Conservation (phyloP, 768 basidiomycete species). For the Clathrus columnatus region DNA sequence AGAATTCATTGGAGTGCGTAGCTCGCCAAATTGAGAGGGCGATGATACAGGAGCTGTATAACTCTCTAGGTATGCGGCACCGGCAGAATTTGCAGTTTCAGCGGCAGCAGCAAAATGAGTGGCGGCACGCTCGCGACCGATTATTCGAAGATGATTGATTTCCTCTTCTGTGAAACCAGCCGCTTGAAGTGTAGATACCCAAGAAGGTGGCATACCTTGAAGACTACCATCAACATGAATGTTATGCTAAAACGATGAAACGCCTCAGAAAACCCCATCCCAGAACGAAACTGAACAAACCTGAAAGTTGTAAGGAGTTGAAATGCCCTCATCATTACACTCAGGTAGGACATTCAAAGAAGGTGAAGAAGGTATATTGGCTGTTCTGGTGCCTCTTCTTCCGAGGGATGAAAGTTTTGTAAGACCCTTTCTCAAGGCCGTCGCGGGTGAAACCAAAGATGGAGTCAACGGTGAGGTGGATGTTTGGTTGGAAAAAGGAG, state of each 20-base stretch:
- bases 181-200: slow-evolving; percentile 51
- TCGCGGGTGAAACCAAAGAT: not conserved
- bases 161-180: slow-evolving; percentile 64
- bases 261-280: not conserved
- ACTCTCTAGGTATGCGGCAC: not conserved
- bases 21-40: not conserved
- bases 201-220: slow-evolving; percentile 63
- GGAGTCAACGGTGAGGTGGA: not conserved
- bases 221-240: slow-evolving; percentile 75
- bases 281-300: slow-evolving; percentile 27
- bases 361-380: slow-evolving; percentile 12
- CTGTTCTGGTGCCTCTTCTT: slow-evolving; percentile 25
- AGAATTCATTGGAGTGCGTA: not conserved
- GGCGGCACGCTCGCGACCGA: slow-evolving; percentile 16
- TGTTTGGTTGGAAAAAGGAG: not conserved
- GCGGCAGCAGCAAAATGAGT: not conserved
- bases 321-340: slow-evolving; percentile 51
- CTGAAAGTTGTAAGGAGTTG: slow-evolving; percentile 69
- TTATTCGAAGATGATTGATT: slow-evolving; percentile 48
- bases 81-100: not conserved
- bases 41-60: not conserved
- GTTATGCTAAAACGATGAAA: slow-evolving; percentile 44
- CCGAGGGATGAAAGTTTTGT: slow-evolving; percentile 27
- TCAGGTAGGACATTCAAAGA: slow-evolving; percentile 9
- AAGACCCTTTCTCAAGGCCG: slow-evolving; percentile 17